Evolutionary conservation across 352 stramenopile genomes (phyloP), one percentile per base, ranked within the genome.

Genomic region (Pythium brassicae): DNA sequence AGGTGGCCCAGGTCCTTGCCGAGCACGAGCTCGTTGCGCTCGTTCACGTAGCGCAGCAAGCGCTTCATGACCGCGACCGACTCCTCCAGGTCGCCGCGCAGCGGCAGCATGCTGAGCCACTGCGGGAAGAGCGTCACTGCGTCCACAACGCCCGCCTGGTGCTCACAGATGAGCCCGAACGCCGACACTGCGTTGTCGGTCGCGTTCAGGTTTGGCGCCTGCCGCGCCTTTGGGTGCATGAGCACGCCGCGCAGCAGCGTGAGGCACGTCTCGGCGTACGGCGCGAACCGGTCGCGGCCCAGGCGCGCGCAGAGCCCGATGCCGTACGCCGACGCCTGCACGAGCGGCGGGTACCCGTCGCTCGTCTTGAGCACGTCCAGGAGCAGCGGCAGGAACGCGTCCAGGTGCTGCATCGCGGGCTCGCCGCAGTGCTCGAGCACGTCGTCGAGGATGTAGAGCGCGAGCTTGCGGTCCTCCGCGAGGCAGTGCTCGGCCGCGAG

Each of bases 361-460:
- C 65, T 86, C 2, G 78, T 79, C 55, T 87, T 71, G 32, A 91
- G 55, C 20, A 84, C 80, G 32, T n/a, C n/a, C n/a, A n/a, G n/a
- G n/a, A n/a, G n/a, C n/a, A n/a, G n/a, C n/a, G n/a, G n/a, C n/a
- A n/a, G 39, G 56, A 94, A 91, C 25, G 71, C 60, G 50, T 90
- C 78, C 8, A 87, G 62, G 26, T 71, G 62, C 34, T 65, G 51
- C 65, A 87, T 73, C 3, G 77, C 78, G 9, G 69, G 56, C 12
- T 47, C 62, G 23, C 79, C 76, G 40, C 84, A 90, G 68, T 92
- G 66, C 64, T 94, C 84, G 23, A 94, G 62, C 19, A 94, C 84
- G 57, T 94, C 84, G 59, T 94, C 84, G 29, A 94, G 62, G n/a
- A 94, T 85, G 68, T 89, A 94, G 17, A 94, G 54, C 39, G 84